A percentile compares a stretch with the other conserved stretches of the same genome.
phyloP scores from a whole-genome alignment of 305 asterid genomes.

The Fraxinus ornus region DNA sequence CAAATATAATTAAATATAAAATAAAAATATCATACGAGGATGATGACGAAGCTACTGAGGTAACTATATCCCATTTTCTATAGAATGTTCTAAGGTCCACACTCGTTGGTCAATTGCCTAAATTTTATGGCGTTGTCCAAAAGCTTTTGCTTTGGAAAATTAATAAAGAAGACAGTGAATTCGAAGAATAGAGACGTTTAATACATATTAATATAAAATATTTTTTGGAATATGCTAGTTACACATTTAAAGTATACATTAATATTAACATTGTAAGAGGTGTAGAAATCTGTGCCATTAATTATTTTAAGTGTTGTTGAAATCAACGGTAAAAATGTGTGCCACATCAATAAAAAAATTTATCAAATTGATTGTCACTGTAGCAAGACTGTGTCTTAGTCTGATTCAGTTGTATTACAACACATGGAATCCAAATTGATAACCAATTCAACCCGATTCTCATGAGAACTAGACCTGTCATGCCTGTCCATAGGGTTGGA shows the following conservation, averaged over 20 bases:
- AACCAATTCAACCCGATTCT: background rate
- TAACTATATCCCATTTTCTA: constrained; percentile 8
- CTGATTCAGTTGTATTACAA: background rate
- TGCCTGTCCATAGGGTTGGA: background rate
- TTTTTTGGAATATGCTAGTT: background rate
- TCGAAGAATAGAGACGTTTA: background rate
- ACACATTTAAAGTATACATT: too few species aligned
- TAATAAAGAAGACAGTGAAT: background rate
- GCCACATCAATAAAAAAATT: too few species aligned
- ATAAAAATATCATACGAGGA: background rate
- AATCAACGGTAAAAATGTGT: too few species aligned
- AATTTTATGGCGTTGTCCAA: constrained; percentile 25
- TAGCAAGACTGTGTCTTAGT: too few species aligned
- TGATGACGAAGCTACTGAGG: background rate
- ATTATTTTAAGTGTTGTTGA: too few species aligned
- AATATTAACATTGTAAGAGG: too few species aligned
- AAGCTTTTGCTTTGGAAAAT: constrained; percentile 15
- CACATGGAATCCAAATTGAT: background rate
- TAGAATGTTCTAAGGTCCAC: constrained; percentile 20
- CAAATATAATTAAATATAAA: background rate
- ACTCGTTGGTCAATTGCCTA: constrained; percentile 35
- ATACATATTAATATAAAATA: background rate
- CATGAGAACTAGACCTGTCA: background rate
- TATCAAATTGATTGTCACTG: too few species aligned
- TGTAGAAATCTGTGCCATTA: too few species aligned